A percentile compares a stretch with the other conserved stretches of the same genome.
Evolutionary conservation across 139 green algal genomes (phyloP).

Genomic region (Chlamydomonas incerta): DNA sequence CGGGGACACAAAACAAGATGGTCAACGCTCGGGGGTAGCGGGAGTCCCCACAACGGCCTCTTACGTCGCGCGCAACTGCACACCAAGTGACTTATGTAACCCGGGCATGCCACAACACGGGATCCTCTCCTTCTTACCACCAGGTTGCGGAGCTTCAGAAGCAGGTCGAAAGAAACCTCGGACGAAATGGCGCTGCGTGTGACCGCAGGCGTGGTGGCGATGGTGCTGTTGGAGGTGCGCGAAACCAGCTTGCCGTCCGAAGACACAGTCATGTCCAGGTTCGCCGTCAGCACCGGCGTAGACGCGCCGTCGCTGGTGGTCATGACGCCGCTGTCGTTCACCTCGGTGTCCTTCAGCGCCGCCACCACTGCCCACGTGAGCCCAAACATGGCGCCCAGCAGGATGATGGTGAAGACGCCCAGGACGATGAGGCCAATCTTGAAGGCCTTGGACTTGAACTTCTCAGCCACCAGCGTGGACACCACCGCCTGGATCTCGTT

Average conservation of each 20-base stretch:
- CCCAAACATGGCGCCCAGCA: slow-evolving; percentile 26
- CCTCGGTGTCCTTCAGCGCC: slow-evolving; percentile 32
- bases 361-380: slow-evolving; percentile 35
- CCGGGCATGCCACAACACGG: neutral
- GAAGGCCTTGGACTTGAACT: slow-evolving; percentile 35
- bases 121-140: neutral
- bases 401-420: slow-evolving; percentile 5
- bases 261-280: neutral
- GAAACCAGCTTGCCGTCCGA: neutral
- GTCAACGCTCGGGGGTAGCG: too few relatives aligned
- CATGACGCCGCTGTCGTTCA: neutral
- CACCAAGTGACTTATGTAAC: neutral
- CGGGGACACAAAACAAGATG: too few relatives aligned
- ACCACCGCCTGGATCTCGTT: slow-evolving; percentile 31
- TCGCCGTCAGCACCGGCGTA: neutral
- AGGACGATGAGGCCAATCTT: slow-evolving; percentile 30
- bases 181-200: neutral
- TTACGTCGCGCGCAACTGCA: too few relatives aligned
- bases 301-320: slow-evolving; percentile 3
- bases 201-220: neutral
- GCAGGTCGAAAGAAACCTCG: neutral
- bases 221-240: neutral
- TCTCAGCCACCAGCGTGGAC: slow-evolving; percentile 11
- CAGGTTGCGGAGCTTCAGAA: neutral
- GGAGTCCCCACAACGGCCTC: too few relatives aligned